These are phyloP conservation scores for Pestalotiopsis sp. DNA, from an alignment of 2,329 filamentous ascomycete species.

Conservation along the genomic window DNA sequence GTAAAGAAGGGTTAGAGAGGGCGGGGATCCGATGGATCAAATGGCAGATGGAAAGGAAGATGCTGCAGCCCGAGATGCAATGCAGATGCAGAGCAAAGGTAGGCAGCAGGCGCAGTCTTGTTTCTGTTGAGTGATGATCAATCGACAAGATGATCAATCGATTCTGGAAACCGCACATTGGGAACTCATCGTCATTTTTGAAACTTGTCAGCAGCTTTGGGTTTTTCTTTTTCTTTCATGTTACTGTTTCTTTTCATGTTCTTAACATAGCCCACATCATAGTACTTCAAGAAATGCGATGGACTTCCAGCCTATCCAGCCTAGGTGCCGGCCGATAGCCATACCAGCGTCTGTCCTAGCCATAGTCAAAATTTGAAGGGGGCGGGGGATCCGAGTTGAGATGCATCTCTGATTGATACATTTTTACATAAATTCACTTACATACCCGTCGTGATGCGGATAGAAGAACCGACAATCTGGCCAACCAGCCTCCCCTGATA, in stretches of 20 bases:
- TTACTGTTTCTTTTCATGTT: background rate
- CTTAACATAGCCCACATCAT: background rate
- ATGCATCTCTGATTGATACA: background rate
- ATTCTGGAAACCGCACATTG: background rate
- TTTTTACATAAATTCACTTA: background rate
- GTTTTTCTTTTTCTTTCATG: background rate
- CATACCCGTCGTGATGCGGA: background rate
- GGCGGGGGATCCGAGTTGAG: background rate
- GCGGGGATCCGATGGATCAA: background rate
- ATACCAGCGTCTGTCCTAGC: background rate
- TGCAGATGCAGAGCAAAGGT: background rate
- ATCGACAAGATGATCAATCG: background rate
- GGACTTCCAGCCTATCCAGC: background rate
- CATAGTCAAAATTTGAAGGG: background rate
- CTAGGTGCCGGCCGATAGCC: background rate
- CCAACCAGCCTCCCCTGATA: too few relatives aligned
- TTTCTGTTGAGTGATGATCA: background rate
- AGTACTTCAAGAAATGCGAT: background rate
- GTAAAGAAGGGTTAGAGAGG: background rate
- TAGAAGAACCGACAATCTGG: background rate
- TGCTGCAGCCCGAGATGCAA: background rate
- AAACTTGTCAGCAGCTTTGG: background rate
- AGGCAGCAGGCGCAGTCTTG: background rate
- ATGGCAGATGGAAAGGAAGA: background rate
- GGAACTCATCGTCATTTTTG: background rate